Evolutionary conservation across 176 grass and related monocot species (phyloP).

Genomic region (Canna indica): DNA sequence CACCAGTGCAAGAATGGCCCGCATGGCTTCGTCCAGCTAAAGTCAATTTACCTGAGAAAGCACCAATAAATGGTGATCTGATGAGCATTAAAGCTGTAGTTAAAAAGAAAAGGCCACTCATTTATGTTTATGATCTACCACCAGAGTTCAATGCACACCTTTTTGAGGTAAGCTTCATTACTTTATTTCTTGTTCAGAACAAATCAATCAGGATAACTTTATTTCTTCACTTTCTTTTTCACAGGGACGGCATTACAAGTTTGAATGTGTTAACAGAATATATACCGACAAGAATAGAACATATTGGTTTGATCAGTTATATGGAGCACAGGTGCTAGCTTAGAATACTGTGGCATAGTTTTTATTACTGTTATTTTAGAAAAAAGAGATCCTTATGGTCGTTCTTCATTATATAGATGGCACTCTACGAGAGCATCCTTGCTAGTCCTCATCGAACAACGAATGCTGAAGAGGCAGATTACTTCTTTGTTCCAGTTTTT

Average conservation of each 20-base stretch:
- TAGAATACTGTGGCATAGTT: neutral
- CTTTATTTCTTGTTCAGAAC: neutral
- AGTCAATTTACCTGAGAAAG: conserved; percentile 26
- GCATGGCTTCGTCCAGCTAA: conserved; percentile 52
- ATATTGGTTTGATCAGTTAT: conserved; percentile 65
- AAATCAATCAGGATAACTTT: neutral
- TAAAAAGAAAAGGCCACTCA: conserved; percentile 74
- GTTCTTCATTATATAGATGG: conserved; percentile 47
- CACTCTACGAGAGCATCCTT: conserved; percentile 93
- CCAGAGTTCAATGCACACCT: conserved; percentile 86
- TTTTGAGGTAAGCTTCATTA: conserved; percentile 60
- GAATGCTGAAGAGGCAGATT: conserved; percentile 95
- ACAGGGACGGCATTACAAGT: conserved; percentile 74
- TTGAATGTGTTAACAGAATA: conserved; percentile 91
- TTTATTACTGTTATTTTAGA: neutral
- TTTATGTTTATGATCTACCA: conserved; percentile 96
- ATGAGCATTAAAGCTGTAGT: conserved; percentile 39
- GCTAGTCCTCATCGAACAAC: conserved; percentile 83
- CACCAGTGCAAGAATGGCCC: conserved; percentile 48
- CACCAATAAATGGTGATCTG: conserved; percentile 13
- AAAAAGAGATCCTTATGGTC: neutral
- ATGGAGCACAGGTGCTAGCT: conserved; percentile 76
- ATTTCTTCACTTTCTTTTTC: conserved; percentile 19
- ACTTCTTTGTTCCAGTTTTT: conserved; percentile 90
- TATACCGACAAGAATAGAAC: conserved; percentile 76